These are phyloP conservation scores for Chrysoporthe austroafricana DNA, from an alignment of 2,329 filamentous ascomycete species.

Conservation along the genomic window DNA sequence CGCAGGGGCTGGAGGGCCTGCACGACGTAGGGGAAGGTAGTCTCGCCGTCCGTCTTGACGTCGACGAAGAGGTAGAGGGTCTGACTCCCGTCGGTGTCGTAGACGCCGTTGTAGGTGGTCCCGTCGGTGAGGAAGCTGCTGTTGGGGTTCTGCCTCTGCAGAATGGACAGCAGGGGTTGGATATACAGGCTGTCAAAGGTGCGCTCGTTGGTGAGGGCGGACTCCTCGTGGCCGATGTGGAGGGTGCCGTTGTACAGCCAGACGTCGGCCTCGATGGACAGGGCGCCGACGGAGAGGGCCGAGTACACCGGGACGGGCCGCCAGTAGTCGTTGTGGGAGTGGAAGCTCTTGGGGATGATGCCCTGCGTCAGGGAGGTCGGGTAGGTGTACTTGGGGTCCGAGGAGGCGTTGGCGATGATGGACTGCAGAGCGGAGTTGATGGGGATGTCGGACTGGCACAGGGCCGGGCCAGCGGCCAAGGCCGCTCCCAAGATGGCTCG, in stretches of 20 bases:
- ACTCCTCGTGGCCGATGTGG: slow-evolving; percentile 64
- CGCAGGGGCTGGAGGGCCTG: slow-evolving; percentile 60
- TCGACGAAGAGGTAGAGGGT: slow-evolving; percentile 67
- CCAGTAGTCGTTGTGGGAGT: slow-evolving; percentile 76
- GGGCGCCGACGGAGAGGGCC: slow-evolving; percentile 61
- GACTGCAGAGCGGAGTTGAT: slow-evolving; percentile 23
- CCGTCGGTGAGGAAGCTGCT: slow-evolving; percentile 47
- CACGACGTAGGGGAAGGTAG: slow-evolving; percentile 55
- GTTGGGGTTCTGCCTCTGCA: slow-evolving; percentile 56
- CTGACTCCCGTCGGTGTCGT: slow-evolving; percentile 51
- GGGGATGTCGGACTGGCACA: slow-evolving; percentile 24
- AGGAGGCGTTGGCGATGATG: slow-evolving; percentile 21
- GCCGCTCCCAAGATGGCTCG: slow-evolving; percentile 1
- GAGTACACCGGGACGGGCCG: slow-evolving; percentile 65
- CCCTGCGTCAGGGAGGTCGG: slow-evolving; percentile 58
- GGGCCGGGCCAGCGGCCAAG: slow-evolving; percentile 2
- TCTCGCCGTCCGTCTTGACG: slow-evolving; percentile 61
- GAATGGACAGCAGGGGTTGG: slow-evolving; percentile 60
- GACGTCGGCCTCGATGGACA: slow-evolving; percentile 70
- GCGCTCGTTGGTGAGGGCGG: slow-evolving; percentile 54
- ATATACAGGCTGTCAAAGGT: slow-evolving; percentile 66
- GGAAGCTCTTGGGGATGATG: slow-evolving; percentile 59
- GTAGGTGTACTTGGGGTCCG: slow-evolving; percentile 44
- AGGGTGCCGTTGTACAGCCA: slow-evolving; percentile 62
- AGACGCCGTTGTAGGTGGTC: slow-evolving; percentile 55